Evolutionary conservation across 2,329 filamentous ascomycete genomes (phyloP), one percentile per base, ranked within the genome.

Genomic region (Pseudogymnoascus pannorum): DNA sequence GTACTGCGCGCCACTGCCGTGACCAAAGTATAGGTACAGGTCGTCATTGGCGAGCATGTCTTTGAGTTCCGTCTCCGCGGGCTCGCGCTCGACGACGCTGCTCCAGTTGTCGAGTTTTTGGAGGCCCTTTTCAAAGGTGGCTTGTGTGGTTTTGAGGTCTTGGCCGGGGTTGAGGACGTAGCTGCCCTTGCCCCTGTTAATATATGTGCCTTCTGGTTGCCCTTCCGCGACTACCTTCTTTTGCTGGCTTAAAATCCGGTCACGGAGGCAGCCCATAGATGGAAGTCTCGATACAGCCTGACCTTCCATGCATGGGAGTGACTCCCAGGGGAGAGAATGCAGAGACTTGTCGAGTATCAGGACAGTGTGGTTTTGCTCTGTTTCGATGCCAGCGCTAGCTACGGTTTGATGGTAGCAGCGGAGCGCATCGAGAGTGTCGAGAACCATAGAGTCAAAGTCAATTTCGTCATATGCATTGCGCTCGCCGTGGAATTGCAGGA

Each of bases 391-490:
- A 59, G 68, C 66, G 5, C 74, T 72, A 29, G 76, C 71, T 60
- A 76, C 69, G 18, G 71, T 73, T 22, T 77, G 79, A 69, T 96
- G 87, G 70, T 97, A 97, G 0, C 85, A 82, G 58, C 87, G 84
- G 24, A 99, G 77, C 2, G 92, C 91, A 74, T 97, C 93, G 38
- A 91, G 82, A 0, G 90, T 91, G 68, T 96, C 92, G 38, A 97
- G 81, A 4, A 92, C 86, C 84, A 99, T 95, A 67, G 82, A 77
- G 66, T 99, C 94, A 71, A 97, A 96, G 73, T 97, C 93, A 65
- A 99, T 90, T 75, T 99, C 94, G 68, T 99, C 94, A 74, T 97
- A 97, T 0, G 95, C 94, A 71, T 97, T 99, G 57, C 87, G 84
- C 75, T 99, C 95, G 14, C 94, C 94, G 68, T 96, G 91, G 74